Evolutionary conservation across 2,329 filamentous ascomycete genomes (phyloP), one percentile per base, ranked within the genome.

Genomic region (Beauveria sp.): DNA sequence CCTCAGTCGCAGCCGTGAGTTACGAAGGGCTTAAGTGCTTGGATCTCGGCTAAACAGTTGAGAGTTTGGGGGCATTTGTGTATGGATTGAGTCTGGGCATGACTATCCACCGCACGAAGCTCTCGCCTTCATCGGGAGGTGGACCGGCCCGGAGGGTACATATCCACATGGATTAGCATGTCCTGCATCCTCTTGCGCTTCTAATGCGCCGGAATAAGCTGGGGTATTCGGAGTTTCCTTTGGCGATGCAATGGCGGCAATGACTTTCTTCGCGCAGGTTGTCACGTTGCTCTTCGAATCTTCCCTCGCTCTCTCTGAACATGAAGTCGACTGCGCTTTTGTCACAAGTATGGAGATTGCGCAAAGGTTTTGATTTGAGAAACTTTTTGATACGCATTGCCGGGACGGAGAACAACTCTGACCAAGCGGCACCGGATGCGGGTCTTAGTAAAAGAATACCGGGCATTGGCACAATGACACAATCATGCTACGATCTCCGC

Each of bases 61-160:
- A 20, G 46, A 9, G 6, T 2, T 43, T 16, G 1, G 40, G 6
- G 5, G 3, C 5, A 51, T 22, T 42, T 14, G 22, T 12, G 7
- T 24, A 24, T 1, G 4, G 24, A 24, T 22, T 24, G 5, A 43
- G 14, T 45, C 18, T n/a, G 14, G 45, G n/a, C 22, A 43, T 40
- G 16, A 34, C 22, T 22, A 12, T n/a, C 10, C 20, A 59, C 22
- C 6, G 18, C 22, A 50, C 26, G 45, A 38, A 34, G n/a, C 24
- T 46, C 8, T 20, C 26, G 3, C 34, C 8, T 42, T 16, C 22
- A 22, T 22, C 31, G 9, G 28, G 31, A 20, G 48, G 57, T 60
- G 57, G 56, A 48, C 57, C 57, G 24, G 31, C 45, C 34, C n/a
- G 48, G 38, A 60, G 48, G 48, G 48, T 24, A 45, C 48, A 52